These are phyloP conservation scores for Sporothrix phasma DNA, from an alignment of 2,329 filamentous ascomycete species.

Conservation along the genomic window DNA sequence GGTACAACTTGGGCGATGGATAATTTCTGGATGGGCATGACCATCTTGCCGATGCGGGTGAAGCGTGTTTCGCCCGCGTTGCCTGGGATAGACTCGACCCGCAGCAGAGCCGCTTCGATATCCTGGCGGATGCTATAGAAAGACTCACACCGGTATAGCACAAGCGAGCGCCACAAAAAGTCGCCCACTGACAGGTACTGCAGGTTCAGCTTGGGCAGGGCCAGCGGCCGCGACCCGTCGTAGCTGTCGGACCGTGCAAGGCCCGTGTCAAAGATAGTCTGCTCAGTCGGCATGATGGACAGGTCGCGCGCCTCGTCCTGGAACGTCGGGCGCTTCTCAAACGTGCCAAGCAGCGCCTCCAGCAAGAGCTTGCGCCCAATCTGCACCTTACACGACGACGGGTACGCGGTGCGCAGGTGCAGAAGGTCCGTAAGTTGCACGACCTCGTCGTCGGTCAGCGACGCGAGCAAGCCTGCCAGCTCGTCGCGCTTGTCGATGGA, in stretches of 20 bases:
- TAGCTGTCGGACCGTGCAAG: constrained; percentile 77
- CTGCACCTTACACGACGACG: constrained; percentile 54
- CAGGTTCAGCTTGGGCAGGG: constrained; percentile 87
- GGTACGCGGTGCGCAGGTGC: constrained; percentile 74
- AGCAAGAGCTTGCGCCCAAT: constrained; percentile 54
- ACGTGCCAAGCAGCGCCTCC: constrained; percentile 63
- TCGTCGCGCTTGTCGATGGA: constrained; percentile 74
- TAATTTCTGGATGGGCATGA: constrained; percentile 73
- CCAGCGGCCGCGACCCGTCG: constrained; percentile 75
- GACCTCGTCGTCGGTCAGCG: constrained; percentile 66
- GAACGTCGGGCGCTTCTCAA: constrained; percentile 72
- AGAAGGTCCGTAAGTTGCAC: constrained; percentile 57
- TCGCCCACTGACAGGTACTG: constrained; percentile 93
- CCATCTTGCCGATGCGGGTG: constrained; percentile 83
- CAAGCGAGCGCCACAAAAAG: constrained; percentile 90
- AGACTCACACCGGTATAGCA: constrained; percentile 79
- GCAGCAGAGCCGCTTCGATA: constrained; percentile 70
- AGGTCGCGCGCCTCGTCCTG: constrained; percentile 66
- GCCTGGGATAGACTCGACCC: constrained; percentile 59
- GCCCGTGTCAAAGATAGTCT: constrained; percentile 65
- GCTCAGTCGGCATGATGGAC: constrained; percentile 74
- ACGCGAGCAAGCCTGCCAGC: constrained; percentile 62
- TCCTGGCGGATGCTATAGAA: constrained; percentile 93
- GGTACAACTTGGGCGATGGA: constrained; percentile 80
- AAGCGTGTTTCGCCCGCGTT: constrained; percentile 62